Percentiles rank a stretch among this genome's conserved stretches.
Conservation (phyloP, 345 rosid genomes). For the Rhodamnia argentea region DNA sequence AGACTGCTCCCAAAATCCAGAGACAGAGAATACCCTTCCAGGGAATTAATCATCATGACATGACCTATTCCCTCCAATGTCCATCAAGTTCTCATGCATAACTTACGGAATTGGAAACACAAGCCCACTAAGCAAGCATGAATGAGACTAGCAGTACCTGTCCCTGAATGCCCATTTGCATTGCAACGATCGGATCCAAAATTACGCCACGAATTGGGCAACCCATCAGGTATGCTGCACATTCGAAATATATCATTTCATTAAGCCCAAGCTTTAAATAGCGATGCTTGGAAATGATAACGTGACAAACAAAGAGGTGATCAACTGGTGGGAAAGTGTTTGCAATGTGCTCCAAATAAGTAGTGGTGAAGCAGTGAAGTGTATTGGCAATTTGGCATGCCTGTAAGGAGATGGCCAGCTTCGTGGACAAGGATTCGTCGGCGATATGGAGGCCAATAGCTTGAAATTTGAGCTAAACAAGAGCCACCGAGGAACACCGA, state of each 20-base stretch:
- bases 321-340: neutral
- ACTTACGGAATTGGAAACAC: neutral
- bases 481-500: conserved; percentile 74
- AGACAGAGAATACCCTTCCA: neutral
- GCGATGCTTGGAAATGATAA: neutral
- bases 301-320: neutral
- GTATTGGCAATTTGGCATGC: conserved; percentile 16
- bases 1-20: neutral
- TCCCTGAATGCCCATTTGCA: conserved; percentile 94
- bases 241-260: neutral
- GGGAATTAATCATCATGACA: neutral
- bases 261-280: neutral
- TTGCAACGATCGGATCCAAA: conserved; percentile 77
- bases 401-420: conserved; percentile 86
- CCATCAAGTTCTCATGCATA: neutral
- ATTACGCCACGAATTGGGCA: conserved; percentile 96
- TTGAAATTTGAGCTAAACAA: conserved; percentile 76
- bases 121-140: neutral
- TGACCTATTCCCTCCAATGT: neutral
- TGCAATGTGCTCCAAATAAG: neutral
- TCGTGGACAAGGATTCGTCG: conserved; percentile 87
- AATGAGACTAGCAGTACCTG: conserved; percentile 38
- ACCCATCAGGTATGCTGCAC: conserved; percentile 87
- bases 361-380: neutral
- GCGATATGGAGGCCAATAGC: conserved; percentile 88